A percentile compares a stretch with the other conserved stretches of the same genome.
These are phyloP conservation scores for Colletotrichum acutatum DNA, from an alignment of 2,329 filamentous ascomycete species.

Conservation along the genomic window DNA sequence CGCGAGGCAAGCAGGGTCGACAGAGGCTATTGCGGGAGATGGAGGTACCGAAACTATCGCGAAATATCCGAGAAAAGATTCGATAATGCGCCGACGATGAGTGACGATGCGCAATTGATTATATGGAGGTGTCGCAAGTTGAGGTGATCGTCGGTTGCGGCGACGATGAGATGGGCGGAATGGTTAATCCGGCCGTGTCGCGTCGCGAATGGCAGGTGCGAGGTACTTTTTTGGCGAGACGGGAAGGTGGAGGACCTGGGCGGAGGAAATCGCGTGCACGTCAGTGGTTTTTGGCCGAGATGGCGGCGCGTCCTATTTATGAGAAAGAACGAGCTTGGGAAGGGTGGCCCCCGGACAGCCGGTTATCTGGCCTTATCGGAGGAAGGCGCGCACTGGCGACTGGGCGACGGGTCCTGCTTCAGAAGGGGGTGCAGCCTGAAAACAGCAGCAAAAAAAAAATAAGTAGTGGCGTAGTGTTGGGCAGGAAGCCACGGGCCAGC, in stretches of 20 bases:
- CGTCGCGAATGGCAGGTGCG: constrained; percentile 16
- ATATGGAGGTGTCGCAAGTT: background rate
- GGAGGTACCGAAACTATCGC: background rate
- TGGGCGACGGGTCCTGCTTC: constrained; percentile 21
- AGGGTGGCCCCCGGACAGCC: constrained; percentile 45
- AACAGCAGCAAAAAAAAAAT: constrained; percentile 46
- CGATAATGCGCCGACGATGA: constrained; percentile 5
- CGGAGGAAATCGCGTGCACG: constrained; percentile 59
- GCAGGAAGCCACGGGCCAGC: constrained; percentile 30
- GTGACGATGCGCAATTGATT: constrained; percentile 10
- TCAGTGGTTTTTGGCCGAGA: constrained; percentile 55
- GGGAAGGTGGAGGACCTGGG: constrained; percentile 44
- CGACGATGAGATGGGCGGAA: constrained; percentile 2
- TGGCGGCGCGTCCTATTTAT: constrained; percentile 60
- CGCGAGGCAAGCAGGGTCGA: background rate
- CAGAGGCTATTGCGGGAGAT: background rate
- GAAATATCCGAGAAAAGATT: background rate
- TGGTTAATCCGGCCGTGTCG: constrained; percentile 28
- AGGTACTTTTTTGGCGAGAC: constrained; percentile 24
- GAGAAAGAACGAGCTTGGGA: constrained; percentile 47
- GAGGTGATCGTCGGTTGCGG: constrained; percentile 10
- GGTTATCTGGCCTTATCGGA: constrained; percentile 53
- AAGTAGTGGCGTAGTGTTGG: constrained; percentile 43
- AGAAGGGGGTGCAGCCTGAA: constrained; percentile 32
- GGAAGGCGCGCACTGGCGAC: constrained; percentile 30